These are phyloP conservation scores for Ajuga reptans DNA, from an alignment of 305 asterid genomes.

Conservation along the genomic window DNA sequence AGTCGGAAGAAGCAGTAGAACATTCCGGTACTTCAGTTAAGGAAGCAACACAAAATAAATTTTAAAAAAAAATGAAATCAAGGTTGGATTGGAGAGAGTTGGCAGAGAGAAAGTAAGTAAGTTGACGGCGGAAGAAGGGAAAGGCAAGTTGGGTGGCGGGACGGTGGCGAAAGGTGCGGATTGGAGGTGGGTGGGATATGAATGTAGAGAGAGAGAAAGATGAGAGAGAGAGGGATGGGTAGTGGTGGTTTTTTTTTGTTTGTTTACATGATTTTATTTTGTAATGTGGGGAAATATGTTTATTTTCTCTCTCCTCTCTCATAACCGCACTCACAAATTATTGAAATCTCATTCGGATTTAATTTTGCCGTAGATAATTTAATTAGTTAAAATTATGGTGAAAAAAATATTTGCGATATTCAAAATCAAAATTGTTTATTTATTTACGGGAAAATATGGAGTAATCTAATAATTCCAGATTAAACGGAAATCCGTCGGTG, in stretches of 20 bases:
- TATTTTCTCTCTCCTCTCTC: neutral
- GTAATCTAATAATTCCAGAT: too few relatives aligned
- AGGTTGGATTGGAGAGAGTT: neutral
- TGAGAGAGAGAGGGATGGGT: neutral
- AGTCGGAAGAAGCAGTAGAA: neutral
- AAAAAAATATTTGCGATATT: too few relatives aligned
- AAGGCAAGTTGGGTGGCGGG: constrained; percentile 32
- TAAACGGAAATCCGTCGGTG: too few relatives aligned
- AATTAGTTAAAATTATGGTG: too few relatives aligned
- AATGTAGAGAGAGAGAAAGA: constrained; percentile 18
- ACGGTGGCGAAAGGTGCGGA: constrained; percentile 43
- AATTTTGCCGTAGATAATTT: too few relatives aligned
- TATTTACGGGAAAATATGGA: too few relatives aligned
- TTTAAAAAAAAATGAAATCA: neutral
- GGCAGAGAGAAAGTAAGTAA: neutral
- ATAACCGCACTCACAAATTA: neutral
- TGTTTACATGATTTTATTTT: neutral
- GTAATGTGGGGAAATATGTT: neutral
- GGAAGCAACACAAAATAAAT: neutral
- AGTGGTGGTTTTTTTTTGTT: constrained; percentile 25
- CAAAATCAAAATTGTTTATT: too few relatives aligned
- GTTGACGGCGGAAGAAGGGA: constrained; percentile 14
- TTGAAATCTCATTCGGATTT: too few relatives aligned
- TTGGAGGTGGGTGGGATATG: constrained; percentile 28
- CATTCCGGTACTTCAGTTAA: neutral